Evolutionary conservation across 2,329 filamentous ascomycete species (phyloP), one percentile per base, ranked within the genome.

Genomic region (Akanthomyces uredinophilus): DNA sequence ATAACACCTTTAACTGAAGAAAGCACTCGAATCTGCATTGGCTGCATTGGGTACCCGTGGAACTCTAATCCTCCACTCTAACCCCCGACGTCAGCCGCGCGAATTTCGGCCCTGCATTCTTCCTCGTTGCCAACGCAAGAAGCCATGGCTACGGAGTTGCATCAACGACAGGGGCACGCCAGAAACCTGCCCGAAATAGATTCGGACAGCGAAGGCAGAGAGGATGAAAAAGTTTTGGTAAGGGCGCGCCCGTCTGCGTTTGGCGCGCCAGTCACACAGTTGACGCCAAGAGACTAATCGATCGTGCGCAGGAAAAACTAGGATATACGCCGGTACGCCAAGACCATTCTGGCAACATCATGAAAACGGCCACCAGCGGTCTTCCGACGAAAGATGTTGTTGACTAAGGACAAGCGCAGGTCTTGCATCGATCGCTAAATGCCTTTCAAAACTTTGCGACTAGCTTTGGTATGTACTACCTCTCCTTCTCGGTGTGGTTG

Each of bases 361-460:
- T 37, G 37, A 4, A 43, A 44, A 53, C 50, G 35, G n/a, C 27
- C 44, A 54, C 50, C 1, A n/a, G 7, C 7, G 32, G 32, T 35
- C 11, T 10, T 35, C 32, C 2, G 32, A 8, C 11, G 32, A 35
- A 8, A 8, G 32, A 35, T 5, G 6, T 5, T 29, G 6, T 35
- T 3, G 7, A 35, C 32, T 35, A 35, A 35, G 11, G 6, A 35
- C 11, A 27, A 10, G 27, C 27, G 29, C 63, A 84, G 82, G 80
- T 83, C 56, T 73, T 86, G 44, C 82, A 84, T 70, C 76, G 83
- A 64, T 83, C 81, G 43, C 85, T 84, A 67, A 80, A 80, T 37
- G 73, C 83, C 18, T 78, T 85, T 60, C 83, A 86, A 68, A 85
- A 83, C 70, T 86, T 86, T 67, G 78, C 83, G 3, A 84, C 83